Evolutionary conservation across 164 flowering plant genomes (phyloP).

Genomic region (Tinospora cordifolia): DNA sequence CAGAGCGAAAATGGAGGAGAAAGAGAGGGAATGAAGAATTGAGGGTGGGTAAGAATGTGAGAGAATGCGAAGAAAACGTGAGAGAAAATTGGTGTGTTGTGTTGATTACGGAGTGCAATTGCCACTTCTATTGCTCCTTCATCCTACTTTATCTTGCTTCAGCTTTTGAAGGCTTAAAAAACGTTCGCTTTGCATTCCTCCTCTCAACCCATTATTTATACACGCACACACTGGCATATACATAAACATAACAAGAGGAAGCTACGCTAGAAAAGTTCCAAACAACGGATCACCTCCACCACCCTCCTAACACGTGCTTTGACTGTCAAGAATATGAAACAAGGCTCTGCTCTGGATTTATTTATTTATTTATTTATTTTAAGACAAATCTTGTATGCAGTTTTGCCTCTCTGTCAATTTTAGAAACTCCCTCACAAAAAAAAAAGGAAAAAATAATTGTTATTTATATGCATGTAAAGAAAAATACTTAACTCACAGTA

Average conservation of each 20-base stretch:
- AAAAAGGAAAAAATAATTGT: too few species aligned
- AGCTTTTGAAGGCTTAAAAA: conserved; percentile 2
- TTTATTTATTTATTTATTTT: too few species aligned
- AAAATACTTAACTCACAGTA: too few species aligned
- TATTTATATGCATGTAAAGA: too few species aligned
- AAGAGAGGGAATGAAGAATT: background rate
- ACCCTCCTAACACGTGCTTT: background rate
- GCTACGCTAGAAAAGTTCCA: background rate
- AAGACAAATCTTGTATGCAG: too few species aligned
- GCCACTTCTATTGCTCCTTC: background rate
- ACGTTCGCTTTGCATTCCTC: conserved; percentile 1
- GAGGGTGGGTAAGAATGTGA: conserved; percentile 9
- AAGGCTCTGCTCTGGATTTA: too few species aligned
- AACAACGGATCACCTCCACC: background rate
- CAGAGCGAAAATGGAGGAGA: conserved; percentile 5
- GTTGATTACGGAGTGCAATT: conserved; percentile 12
- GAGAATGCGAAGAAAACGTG: conserved; percentile 12
- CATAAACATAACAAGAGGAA: too few species aligned
- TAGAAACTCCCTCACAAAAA: too few species aligned
- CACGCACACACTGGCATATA: too few species aligned
- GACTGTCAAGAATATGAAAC: background rate
- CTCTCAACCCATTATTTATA: background rate
- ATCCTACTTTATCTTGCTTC: background rate
- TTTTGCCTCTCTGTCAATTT: too few species aligned
- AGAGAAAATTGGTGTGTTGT: background rate